Conservation (phyloP, 768 basidiomycete species). For the Cytidiella melzeri region DNA sequence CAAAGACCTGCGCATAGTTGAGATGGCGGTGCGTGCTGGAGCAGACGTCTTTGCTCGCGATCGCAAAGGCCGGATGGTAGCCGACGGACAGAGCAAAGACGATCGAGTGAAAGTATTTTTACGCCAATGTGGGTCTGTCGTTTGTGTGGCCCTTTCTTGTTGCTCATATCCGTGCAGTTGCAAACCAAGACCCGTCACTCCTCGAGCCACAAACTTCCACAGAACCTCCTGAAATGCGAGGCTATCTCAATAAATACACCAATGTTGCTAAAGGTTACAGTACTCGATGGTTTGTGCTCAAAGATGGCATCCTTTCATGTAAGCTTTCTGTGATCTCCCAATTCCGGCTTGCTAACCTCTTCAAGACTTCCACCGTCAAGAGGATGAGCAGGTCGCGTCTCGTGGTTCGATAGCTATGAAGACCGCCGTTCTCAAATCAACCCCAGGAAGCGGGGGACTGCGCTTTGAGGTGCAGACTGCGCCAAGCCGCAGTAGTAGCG, state of each 20-base stretch:
- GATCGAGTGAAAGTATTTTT: slow-evolving; percentile 80
- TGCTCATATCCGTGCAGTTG: slow-evolving; percentile 40
- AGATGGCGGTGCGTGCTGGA: slow-evolving; percentile 79
- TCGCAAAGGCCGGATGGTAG: slow-evolving; percentile 59
- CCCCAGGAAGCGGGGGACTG: slow-evolving; percentile 47
- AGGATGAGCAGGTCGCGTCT: slow-evolving; percentile 80
- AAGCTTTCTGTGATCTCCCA: slow-evolving; percentile 25
- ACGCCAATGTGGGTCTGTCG: slow-evolving; percentile 60
- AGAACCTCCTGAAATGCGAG: slow-evolving; percentile 60
- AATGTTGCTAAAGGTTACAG: slow-evolving; percentile 90
- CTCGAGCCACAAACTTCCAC: slow-evolving; percentile 40
- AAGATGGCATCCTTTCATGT: slow-evolving; percentile 83
- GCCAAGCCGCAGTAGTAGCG: slow-evolving; percentile 41
- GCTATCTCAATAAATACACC: slow-evolving; percentile 86
- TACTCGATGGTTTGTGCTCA: slow-evolving; percentile 88
- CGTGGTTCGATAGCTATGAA: slow-evolving; percentile 88
- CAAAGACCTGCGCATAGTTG: slow-evolving; percentile 74
- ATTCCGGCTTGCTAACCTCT: neutral
- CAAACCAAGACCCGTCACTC: slow-evolving; percentile 73
- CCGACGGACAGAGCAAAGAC: slow-evolving; percentile 67
- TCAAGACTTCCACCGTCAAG: slow-evolving; percentile 77
- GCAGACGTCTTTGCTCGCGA: slow-evolving; percentile 88
- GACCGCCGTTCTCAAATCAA: slow-evolving; percentile 57
- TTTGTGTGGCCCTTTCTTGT: neutral
- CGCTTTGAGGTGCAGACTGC: slow-evolving; percentile 80